Evolutionary conservation across 2,329 filamentous ascomycete species (phyloP).

Genomic region (Ophiosphaerella narmari): DNA sequence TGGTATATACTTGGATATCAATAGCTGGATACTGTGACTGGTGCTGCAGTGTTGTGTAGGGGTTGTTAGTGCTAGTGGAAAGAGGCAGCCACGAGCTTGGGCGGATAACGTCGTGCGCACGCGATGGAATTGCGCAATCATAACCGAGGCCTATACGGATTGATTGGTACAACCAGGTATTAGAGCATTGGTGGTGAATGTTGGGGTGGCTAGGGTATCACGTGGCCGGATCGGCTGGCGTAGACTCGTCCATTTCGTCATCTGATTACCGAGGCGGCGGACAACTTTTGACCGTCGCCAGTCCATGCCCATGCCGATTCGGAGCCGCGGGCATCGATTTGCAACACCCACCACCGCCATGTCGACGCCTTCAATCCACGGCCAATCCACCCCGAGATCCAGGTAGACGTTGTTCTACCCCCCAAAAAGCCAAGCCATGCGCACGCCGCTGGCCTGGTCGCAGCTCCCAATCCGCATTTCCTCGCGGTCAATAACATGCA

Average conservation of each 20-base stretch:
- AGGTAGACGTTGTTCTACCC: slow-evolving; percentile 33
- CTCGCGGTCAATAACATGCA: slow-evolving; percentile 15
- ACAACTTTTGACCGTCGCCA: slow-evolving; percentile 32
- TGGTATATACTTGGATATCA: neutral
- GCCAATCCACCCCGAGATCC: slow-evolving; percentile 13
- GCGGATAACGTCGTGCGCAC: slow-evolving; percentile 10
- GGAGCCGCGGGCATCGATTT: slow-evolving; percentile 16
- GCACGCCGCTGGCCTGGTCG: slow-evolving; percentile 38
- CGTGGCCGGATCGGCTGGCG: slow-evolving; percentile 22
- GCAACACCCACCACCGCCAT: slow-evolving; percentile 21
- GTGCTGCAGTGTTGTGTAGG: neutral
- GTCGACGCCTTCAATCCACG: slow-evolving; percentile 25
- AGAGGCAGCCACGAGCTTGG: slow-evolving; percentile 9
- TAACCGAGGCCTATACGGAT: no score
- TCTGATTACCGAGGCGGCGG: slow-evolving; percentile 20
- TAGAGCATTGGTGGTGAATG: no score
- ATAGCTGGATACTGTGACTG: neutral
- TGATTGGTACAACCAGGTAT: no score
- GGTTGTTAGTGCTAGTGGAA: neutral
- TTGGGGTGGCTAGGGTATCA: slow-evolving; percentile 2
- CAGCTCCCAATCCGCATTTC: slow-evolving; percentile 36
- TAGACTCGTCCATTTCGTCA: slow-evolving; percentile 32
- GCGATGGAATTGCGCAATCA: no score
- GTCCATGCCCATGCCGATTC: slow-evolving; percentile 1
- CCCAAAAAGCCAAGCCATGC: slow-evolving; percentile 35